Evolutionary conservation across 2,329 filamentous ascomycete species (phyloP).

Genomic region (Verticillium dahliae): DNA sequence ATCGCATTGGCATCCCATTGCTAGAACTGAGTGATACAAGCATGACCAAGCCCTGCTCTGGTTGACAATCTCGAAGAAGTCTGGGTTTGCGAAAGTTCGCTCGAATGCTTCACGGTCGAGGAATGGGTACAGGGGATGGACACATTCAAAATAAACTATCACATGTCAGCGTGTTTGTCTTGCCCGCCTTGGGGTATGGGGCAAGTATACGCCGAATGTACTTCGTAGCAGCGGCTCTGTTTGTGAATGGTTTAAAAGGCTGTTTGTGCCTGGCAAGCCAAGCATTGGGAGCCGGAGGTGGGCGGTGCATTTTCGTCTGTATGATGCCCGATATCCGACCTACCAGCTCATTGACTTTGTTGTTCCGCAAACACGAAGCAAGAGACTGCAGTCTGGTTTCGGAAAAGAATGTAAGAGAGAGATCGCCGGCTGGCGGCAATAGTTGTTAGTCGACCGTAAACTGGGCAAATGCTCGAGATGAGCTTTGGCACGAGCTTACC

Average conservation of each 20-base stretch:
- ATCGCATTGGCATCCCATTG: slow-evolving; percentile 27
- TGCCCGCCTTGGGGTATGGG: too few species aligned
- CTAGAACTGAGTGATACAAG: slow-evolving; percentile 29
- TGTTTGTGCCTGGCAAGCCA: background rate
- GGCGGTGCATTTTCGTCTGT: slow-evolving; percentile 8
- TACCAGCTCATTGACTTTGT: slow-evolving; percentile 20
- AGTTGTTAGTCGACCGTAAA: background rate
- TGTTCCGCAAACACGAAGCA: slow-evolving; percentile 18
- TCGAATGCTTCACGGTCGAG: slow-evolving; percentile 29
- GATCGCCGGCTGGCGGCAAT: background rate
- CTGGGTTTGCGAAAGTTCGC: slow-evolving; percentile 16
- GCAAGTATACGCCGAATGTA: slow-evolving; percentile 7
- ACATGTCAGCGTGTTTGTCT: background rate
- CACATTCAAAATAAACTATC: slow-evolving; percentile 29
- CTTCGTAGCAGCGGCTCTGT: slow-evolving; percentile 3
- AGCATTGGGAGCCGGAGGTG: background rate
- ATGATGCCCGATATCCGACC: slow-evolving; percentile 18
- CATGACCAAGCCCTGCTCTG: slow-evolving; percentile 25
- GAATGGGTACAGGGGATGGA: slow-evolving; percentile 33
- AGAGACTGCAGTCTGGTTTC: slow-evolving; percentile 22
- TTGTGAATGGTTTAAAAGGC: background rate
- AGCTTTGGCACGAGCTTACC: slow-evolving; percentile 7
- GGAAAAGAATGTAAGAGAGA: slow-evolving; percentile 20
- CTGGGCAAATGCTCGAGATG: background rate
- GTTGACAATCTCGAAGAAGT: slow-evolving; percentile 17